These are phyloP conservation scores for Jamesozyma piceae DNA, from an alignment of 805 yeast genomes.

Conservation along the genomic window DNA sequence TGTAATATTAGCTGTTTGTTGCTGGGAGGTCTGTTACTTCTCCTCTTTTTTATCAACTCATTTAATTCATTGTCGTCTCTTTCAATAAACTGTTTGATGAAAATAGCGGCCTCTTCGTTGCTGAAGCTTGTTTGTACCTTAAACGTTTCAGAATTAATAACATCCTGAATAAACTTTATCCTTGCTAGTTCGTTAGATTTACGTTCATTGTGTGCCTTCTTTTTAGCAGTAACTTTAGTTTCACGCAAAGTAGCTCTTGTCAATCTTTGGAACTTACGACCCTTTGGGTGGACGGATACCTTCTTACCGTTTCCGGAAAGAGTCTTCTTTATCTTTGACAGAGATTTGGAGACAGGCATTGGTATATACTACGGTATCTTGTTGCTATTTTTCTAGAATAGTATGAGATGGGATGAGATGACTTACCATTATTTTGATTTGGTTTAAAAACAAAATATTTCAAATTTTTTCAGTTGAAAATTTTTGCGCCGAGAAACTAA, in stretches of 20 bases:
- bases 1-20: slow-evolving; percentile 61
- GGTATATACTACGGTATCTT: background rate
- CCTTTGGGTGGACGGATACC: slow-evolving; percentile 60
- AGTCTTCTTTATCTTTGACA: slow-evolving; percentile 27
- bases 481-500: background rate
- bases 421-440: background rate
- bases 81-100: slow-evolving; percentile 52
- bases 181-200: slow-evolving; percentile 53
- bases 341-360: slow-evolving; percentile 31
- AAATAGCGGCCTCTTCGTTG: slow-evolving; percentile 48
- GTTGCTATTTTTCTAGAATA: background rate
- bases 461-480: background rate
- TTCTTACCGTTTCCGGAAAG: slow-evolving; percentile 19
- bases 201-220: slow-evolving; percentile 47
- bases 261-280: slow-evolving; percentile 77
- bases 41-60: slow-evolving; percentile 49
- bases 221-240: slow-evolving; percentile 52
- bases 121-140: slow-evolving; percentile 37
- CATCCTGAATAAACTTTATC: slow-evolving; percentile 50
- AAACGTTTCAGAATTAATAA: slow-evolving; percentile 35
- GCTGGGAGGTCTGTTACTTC: slow-evolving; percentile 82
- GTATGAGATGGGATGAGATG: background rate
- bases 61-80: slow-evolving; percentile 72
- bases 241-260: slow-evolving; percentile 84
- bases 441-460: background rate